Conservation (phyloP, 805 yeast species). For the Lipomyces starkeyi region DNA sequence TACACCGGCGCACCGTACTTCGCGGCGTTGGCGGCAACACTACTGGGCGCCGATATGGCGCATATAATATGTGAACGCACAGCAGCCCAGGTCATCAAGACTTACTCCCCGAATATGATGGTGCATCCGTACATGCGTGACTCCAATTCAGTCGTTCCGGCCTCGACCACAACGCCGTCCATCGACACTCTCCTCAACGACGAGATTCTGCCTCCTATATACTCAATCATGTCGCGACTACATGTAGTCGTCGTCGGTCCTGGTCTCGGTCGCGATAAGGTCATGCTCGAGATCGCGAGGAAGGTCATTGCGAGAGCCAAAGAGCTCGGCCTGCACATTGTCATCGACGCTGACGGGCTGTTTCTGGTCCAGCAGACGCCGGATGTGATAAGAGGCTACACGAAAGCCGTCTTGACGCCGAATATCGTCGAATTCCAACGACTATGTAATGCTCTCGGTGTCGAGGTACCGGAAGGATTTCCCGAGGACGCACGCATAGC, state of each 20-base stretch:
- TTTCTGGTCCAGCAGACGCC: slow-evolving; percentile 67
- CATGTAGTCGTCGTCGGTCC: slow-evolving; percentile 92
- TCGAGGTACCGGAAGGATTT: slow-evolving; percentile 15
- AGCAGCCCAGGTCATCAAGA: slow-evolving; percentile 82
- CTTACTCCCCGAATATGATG: slow-evolving; percentile 92
- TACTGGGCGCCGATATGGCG: slow-evolving; percentile 85
- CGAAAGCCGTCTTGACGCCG: slow-evolving; percentile 80
- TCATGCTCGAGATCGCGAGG: slow-evolving; percentile 67
- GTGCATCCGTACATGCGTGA: slow-evolving; percentile 88
- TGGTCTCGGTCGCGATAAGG: slow-evolving; percentile 83
- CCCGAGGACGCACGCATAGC: slow-evolving; percentile 11
- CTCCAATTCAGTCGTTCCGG: slow-evolving; percentile 37
- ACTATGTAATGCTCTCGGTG: slow-evolving; percentile 48
- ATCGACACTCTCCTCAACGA: slow-evolving; percentile 37
- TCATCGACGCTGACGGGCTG: slow-evolving; percentile 90
- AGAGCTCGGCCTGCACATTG: slow-evolving; percentile 66
- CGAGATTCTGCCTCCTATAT: slow-evolving; percentile 61
- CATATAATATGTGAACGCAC: slow-evolving; percentile 84
- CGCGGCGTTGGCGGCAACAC: slow-evolving; percentile 81
- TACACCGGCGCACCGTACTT: slow-evolving; percentile 98
- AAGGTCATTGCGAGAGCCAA: slow-evolving; percentile 63
- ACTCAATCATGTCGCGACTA: slow-evolving; percentile 62
- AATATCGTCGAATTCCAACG: slow-evolving; percentile 85
- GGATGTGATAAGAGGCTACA: slow-evolving; percentile 58
- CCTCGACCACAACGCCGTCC: slow-evolving; percentile 1